A percentile compares a stretch with the other conserved stretches of the same genome.
phyloP scores from a whole-genome alignment of 2,329 filamentous ascomycete species.

The Ramularia endophylla region DNA sequence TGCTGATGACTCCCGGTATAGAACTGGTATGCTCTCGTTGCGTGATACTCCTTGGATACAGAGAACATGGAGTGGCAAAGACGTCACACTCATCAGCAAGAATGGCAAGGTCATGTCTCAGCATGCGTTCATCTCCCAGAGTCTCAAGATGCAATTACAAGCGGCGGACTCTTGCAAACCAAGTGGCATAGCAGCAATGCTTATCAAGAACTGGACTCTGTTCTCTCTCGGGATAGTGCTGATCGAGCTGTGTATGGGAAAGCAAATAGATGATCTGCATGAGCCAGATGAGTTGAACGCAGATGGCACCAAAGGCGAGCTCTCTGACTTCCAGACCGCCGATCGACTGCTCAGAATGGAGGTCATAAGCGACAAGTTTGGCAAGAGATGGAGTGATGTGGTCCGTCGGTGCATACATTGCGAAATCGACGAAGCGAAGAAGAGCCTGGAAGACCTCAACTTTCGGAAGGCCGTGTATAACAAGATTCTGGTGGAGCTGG shows the following conservation, averaged over 20 bases:
- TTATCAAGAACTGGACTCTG: slow-evolving; percentile 29
- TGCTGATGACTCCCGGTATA: too few species aligned
- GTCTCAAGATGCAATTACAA: neutral
- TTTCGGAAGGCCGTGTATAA: slow-evolving; percentile 30
- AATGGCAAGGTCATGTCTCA: slow-evolving; percentile 7
- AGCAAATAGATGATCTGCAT: slow-evolving; percentile 21
- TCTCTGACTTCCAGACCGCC: slow-evolving; percentile 21
- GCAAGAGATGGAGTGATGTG: slow-evolving; percentile 27
- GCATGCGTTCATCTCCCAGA: slow-evolving; percentile 16
- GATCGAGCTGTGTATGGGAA: slow-evolving; percentile 31
- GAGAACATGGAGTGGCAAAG: slow-evolving; percentile 5
- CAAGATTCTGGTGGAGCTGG: slow-evolving; percentile 26
- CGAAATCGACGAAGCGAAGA: slow-evolving; percentile 25
- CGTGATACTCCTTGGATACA: slow-evolving; percentile 14
- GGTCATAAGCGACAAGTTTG: slow-evolving; percentile 23
- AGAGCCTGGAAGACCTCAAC: slow-evolving; percentile 23
- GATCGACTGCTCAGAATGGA: slow-evolving; percentile 25
- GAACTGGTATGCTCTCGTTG: slow-evolving; percentile 8
- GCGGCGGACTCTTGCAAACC: neutral
- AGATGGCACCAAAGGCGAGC: slow-evolving; percentile 10
- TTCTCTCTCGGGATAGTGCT: slow-evolving; percentile 32
- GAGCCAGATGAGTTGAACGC: slow-evolving; percentile 15
- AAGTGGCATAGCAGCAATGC: neutral
- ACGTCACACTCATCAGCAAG: slow-evolving; percentile 11
- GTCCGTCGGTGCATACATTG: slow-evolving; percentile 30